Evolutionary conservation across 2,329 filamentous ascomycete genomes (phyloP), one percentile per base, ranked within the genome.

Genomic region (Ilyonectria destructans): DNA sequence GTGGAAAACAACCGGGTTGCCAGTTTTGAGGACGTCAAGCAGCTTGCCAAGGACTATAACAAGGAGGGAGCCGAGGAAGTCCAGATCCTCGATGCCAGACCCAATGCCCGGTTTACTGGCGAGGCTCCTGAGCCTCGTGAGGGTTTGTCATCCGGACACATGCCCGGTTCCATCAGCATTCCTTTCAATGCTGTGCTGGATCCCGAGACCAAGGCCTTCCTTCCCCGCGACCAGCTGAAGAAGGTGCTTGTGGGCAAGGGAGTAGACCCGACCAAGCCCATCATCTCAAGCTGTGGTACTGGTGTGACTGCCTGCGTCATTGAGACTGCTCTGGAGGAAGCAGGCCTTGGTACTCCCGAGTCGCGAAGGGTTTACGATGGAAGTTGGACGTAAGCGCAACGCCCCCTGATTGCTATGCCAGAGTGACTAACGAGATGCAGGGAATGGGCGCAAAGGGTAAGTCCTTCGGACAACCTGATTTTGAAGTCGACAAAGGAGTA

Each of bases 231-330:
- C 13, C 87, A 96, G 80, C 84, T 99, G 56, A 88, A 87, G 74
- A 88, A 91, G 77, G 79, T 98, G 17, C 96, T 99, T 77, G 85
- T 92, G 79, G 85, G 87, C n/a, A 96, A 92, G 78, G 92, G 94
- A 0, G 84, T 99, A 9, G 91, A 97, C 78, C 90, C 92, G 0
- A 85, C 86, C 31, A 94, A 92, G 80, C 93, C 95, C 4, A 93
- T 98, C 72, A 92, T 98, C 75, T 93, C 90, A 57, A 96, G 89
- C 76, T 99, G 96, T 76, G 96, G 96, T 13, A 98, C 95, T 7
- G 96, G 96, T 37, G 96, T 99, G 58, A 98, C 95, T 12, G 96
- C 96, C 8, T 94, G 93, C 19, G 89, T 98, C 49, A 90, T 99
- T 48, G 96, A 99, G 78, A 92, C 95, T 43, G 96, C 95, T 2